Conservation (phyloP, 345 rosid species). For the Triadica sebifera region DNA sequence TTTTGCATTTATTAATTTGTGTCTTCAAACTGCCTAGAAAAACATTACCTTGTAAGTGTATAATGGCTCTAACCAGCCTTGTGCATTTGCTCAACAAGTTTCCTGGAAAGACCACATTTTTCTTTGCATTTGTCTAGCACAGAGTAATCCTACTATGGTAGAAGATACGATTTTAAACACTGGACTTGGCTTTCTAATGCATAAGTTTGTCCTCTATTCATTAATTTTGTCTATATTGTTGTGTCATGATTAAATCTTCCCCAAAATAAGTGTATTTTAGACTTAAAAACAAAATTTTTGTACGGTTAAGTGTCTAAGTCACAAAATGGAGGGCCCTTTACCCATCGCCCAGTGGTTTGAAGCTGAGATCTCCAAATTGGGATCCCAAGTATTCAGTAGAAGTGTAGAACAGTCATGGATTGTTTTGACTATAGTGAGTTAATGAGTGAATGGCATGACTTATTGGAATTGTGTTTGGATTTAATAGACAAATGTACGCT, state of each 20-base stretch:
- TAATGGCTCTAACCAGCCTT: background rate
- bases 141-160: no score
- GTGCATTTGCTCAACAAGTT: no score
- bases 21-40: background rate
- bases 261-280: background rate
- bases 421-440: background rate
- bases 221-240: background rate
- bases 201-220: background rate
- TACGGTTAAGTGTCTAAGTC: background rate
- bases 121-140: no score
- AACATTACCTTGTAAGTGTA: background rate
- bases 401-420: background rate
- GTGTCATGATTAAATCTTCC: background rate
- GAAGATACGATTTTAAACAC: no score
- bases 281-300: background rate
- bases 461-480: no score
- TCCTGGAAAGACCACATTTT: no score
- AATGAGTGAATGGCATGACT: background rate
- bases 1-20: background rate
- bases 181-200: background rate
- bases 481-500: no score
- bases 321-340: background rate
- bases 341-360: background rate
- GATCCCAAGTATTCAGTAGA: background rate
- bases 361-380: background rate